Percentiles rank a stretch among this genome's conserved stretches.
Conservation (phyloP, 2,329 filamentous ascomycete genomes). For the Paecilomyces sp. region DNA sequence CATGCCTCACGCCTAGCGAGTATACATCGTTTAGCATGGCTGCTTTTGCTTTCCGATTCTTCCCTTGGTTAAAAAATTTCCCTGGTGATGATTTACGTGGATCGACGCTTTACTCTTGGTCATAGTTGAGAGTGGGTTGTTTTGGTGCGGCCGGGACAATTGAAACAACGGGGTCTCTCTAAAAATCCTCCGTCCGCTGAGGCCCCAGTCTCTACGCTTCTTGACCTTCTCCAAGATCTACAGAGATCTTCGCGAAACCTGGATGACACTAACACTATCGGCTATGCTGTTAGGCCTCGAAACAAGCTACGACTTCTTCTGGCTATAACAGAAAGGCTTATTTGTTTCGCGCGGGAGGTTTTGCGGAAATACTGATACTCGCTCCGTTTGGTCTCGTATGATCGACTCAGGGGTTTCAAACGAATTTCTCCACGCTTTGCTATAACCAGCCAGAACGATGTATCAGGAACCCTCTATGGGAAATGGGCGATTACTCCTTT, state of each 20-base stretch:
- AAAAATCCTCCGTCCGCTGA: neutral
- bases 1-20: neutral
- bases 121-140: constrained; percentile 1
- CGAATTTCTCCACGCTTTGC: constrained; percentile 4
- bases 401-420: constrained; percentile 7
- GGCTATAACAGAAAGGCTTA: neutral
- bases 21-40: neutral
- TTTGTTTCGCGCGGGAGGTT: neutral
- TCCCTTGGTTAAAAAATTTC: neutral
- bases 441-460: constrained; percentile 3
- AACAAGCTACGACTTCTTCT: neutral
- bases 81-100: neutral
- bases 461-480: constrained; percentile 3
- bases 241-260: neutral
- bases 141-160: neutral
- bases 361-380: constrained; percentile 9
- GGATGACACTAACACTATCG: neutral
- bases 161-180: neutral
- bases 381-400: constrained; percentile 9
- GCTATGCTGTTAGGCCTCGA: neutral
- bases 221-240: neutral
- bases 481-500: constrained; percentile 4
- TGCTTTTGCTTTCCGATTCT: neutral
- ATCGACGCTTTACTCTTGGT: neutral
- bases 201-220: neutral